phyloP scores from a whole-genome alignment of 345 rosid genomes.

The Moricandia arvensis region DNA sequence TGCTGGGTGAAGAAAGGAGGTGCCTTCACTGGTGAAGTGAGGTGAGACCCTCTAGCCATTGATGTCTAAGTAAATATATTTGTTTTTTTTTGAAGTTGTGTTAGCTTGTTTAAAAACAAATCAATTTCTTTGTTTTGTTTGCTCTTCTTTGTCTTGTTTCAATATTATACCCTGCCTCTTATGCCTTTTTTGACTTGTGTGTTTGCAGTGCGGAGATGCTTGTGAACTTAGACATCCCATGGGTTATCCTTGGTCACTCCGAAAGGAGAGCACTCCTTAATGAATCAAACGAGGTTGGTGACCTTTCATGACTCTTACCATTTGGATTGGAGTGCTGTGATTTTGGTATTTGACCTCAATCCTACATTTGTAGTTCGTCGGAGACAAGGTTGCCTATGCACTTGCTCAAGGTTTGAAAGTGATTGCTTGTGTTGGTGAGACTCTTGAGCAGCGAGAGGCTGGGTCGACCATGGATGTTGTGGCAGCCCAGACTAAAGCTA shows the following conservation, averaged over 20 bases:
- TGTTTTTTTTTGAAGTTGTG: conserved; percentile 4
- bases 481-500: conserved; percentile 91
- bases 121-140: background rate
- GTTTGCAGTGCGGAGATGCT: conserved; percentile 87
- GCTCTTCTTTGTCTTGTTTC: background rate
- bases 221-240: conserved; percentile 65
- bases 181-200: conserved; percentile 1
- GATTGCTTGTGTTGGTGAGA: conserved; percentile 95
- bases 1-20: conserved; percentile 97
- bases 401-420: conserved; percentile 88
- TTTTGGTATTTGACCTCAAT: conserved; percentile 4
- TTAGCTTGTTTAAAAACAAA: background rate
- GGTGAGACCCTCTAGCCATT: conserved; percentile 42
- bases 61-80: background rate
- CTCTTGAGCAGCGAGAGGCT: conserved; percentile 83
- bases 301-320: conserved; percentile 12
- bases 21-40: conserved; percentile 93
- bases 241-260: conserved; percentile 97
- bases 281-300: conserved; percentile 69
- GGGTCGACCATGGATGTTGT: conserved; percentile 84
- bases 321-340: background rate
- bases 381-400: conserved; percentile 90
- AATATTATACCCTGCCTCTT: background rate
- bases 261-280: conserved; percentile 71
- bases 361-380: conserved; percentile 61